Base-by-base conservation (phyloP, 331 rosid species). In the Malus hybrid region DNA sequence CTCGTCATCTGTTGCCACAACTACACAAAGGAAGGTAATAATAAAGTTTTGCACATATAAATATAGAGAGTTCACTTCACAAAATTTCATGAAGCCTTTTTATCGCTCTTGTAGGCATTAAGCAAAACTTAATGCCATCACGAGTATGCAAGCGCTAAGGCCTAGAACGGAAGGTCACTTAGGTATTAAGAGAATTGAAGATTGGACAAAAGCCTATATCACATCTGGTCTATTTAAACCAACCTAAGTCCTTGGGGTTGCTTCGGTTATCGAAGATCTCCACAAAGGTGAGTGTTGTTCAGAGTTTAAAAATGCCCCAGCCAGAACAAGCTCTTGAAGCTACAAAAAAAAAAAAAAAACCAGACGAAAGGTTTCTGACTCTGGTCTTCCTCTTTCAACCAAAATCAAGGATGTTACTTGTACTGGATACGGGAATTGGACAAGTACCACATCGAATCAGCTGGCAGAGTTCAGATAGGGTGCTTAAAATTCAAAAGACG, bases 1-100 rank as follows among this genome's bases (percentile, higher is more conserved):
- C 65, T 89, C 93, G 59, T 92, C 96, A 74, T 94, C 99, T 6
- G 99, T 94, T n/a, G 97, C 99, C 84, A 94, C 99, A 84, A 94
- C 99, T 94, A 76, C 65, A 82, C 67, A 52, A 79, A 76, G 54
- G 66, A 55, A 24, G 69, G 74, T 22, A 69, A 14, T 39, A 14
- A 19, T 33, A 59, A 22, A 16, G 68, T 31, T 14, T 31, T 0
- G 6, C 10, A 72, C 6, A 59, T 4, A 6, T 15, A 20, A 24
- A 12, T 44, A 34, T 10, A 3, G 18, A 34, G 1, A 66, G 27
- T n/a, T 66, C 50, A 66, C 29, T 24, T 57, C 31, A 20, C 14
- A n/a, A 57, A 57, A 10, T 10, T 20, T 24, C 6, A 11, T 57
- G 28, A 57, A 24, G 64, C 64, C 27, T 10, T 22, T 10, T 57